Percentiles rank a stretch among this genome's conserved stretches.
These are phyloP conservation scores for Talaromyces sp. DNA, from an alignment of 2,329 filamentous ascomycete species.

Conservation along the genomic window DNA sequence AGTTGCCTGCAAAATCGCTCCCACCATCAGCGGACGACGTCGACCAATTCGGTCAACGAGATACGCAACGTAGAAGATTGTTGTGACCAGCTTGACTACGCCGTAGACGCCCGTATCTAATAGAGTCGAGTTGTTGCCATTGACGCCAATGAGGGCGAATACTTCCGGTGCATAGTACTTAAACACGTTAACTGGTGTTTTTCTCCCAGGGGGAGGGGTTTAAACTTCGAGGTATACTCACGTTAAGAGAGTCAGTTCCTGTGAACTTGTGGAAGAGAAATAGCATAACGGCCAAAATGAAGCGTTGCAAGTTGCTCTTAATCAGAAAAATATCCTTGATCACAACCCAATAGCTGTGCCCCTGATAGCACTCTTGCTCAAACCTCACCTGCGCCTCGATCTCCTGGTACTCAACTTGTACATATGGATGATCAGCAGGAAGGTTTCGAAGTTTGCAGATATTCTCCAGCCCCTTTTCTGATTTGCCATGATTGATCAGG, in stretches of 20 bases:
- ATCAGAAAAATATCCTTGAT: constrained; percentile 27
- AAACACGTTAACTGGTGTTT: background rate
- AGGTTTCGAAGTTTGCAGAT: constrained; percentile 36
- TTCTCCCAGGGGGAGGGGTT: no score
- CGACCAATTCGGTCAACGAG: constrained; percentile 30
- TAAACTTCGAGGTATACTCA: constrained; percentile 2
- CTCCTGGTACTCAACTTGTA: constrained; percentile 35
- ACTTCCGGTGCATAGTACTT: constrained; percentile 37
- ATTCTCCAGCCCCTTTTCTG: constrained; percentile 30
- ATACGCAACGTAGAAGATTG: constrained; percentile 27
- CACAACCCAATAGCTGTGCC: constrained; percentile 30
- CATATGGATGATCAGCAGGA: constrained; percentile 32
- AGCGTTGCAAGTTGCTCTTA: constrained; percentile 26
- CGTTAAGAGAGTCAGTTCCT: constrained; percentile 35
- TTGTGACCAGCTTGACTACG: constrained; percentile 28
- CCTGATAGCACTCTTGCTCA: constrained; percentile 21
- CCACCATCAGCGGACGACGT: constrained; percentile 24
- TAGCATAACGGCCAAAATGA: constrained; percentile 30
- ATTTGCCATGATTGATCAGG: constrained; percentile 32
- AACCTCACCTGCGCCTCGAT: constrained; percentile 30
- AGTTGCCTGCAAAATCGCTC: constrained; percentile 24
- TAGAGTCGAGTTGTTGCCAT: constrained; percentile 22
- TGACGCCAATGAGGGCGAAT: constrained; percentile 36
- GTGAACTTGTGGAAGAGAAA: constrained; percentile 41
- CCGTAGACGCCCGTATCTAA: constrained; percentile 36